A percentile compares a stretch with the other conserved stretches of the same genome.
Conservation (phyloP, 306 rosid genomes). For the Gynostemma pentaphyllum region DNA sequence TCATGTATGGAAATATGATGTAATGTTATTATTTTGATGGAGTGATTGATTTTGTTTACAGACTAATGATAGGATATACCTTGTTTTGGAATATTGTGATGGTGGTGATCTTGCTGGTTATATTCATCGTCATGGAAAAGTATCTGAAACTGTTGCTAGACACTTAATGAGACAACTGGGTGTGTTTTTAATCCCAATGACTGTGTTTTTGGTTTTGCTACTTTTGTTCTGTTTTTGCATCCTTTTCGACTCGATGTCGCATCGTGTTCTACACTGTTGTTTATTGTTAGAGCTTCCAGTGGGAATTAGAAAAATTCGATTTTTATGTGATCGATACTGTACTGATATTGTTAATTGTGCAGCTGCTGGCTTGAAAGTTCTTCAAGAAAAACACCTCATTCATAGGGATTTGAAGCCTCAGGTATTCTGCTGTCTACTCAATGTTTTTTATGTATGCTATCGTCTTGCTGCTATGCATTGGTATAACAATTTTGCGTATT, state of each 20-base stretch:
- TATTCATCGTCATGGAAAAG: slow-evolving; percentile 49
- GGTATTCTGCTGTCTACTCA: slow-evolving; percentile 29
- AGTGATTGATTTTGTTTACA: too few species aligned
- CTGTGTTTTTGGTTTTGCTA: background rate
- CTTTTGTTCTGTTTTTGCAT: background rate
- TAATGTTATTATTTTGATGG: slow-evolving; percentile 8
- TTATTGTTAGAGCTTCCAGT: background rate
- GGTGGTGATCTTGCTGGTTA: slow-evolving; percentile 81
- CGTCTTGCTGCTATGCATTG: background rate
- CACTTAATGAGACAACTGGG: slow-evolving; percentile 93
- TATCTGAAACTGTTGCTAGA: slow-evolving; percentile 63
- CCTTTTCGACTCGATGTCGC: background rate
- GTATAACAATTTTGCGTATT: background rate
- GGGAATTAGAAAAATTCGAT: background rate
- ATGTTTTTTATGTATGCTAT: slow-evolving; percentile 20
- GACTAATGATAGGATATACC: slow-evolving; percentile 75
- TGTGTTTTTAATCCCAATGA: slow-evolving; percentile 11
- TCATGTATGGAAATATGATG: background rate
- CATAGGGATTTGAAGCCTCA: slow-evolving; percentile 97
- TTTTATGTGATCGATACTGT: slow-evolving; percentile 11
- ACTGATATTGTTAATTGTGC: slow-evolving; percentile 28
- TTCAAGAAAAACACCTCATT: slow-evolving; percentile 83
- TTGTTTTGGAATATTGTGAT: slow-evolving; percentile 89
- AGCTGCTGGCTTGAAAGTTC: slow-evolving; percentile 80
- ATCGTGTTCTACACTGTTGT: background rate